Percentiles rank a stretch among this genome's conserved stretches.
phyloP scores from a whole-genome alignment of 345 rosid genomes.

The Excoecaria agallocha region DNA sequence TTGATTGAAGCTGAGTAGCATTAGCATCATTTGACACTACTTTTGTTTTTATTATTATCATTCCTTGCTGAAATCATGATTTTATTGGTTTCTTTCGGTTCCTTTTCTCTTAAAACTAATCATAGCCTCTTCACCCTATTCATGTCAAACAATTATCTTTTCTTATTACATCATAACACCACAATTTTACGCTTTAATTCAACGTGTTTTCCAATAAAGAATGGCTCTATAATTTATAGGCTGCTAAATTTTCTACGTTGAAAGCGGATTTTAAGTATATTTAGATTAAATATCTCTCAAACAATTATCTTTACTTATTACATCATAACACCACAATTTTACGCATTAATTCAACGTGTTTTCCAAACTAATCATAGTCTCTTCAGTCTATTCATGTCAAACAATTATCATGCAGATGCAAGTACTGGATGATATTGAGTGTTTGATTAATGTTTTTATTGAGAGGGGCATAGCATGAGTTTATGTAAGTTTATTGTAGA shows the following conservation, averaged over 20 bases:
- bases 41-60: not conserved
- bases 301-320: too few species aligned
- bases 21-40: slow-evolving; percentile 6
- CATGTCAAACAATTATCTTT: not conserved
- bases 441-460: too few species aligned
- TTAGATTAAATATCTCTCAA: too few species aligned
- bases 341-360: too few species aligned
- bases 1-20: not conserved
- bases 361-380: not conserved
- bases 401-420: not conserved
- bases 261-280: too few species aligned
- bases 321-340: too few species aligned
- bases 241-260: too few species aligned
- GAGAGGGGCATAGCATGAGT: not conserved
- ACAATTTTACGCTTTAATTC: not conserved
- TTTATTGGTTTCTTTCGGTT: slow-evolving; percentile 45
- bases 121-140: slow-evolving; percentile 7
- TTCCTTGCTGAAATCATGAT: slow-evolving; percentile 1
- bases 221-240: not conserved
- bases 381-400: slow-evolving; percentile 12
- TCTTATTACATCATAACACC: not conserved
- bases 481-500: not conserved
- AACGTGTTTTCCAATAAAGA: slow-evolving; percentile 13
- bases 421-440: too few species aligned
- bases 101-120: slow-evolving; percentile 8